phyloP scores from a whole-genome alignment of 257 asterid genomes.

The Lantana camara region DNA sequence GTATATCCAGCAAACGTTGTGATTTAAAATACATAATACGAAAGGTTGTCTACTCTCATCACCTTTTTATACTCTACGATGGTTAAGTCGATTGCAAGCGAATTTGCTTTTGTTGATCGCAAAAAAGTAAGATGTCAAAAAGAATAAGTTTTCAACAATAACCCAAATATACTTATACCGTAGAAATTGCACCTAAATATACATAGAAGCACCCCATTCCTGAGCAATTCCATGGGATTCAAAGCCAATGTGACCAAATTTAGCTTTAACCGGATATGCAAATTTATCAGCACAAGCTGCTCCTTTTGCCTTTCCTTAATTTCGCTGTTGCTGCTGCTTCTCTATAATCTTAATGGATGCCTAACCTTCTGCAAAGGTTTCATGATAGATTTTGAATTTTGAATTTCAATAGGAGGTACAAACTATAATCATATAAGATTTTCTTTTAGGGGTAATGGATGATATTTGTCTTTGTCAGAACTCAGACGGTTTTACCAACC shows the following conservation, averaged over 20 bases:
- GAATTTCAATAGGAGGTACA: too few species aligned
- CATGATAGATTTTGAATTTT: not conserved
- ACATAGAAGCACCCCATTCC: not conserved
- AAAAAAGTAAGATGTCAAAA: slow-evolving; percentile 17
- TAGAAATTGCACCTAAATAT: not conserved
- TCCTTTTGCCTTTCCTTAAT: not conserved
- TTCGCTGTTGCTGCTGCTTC: not conserved
- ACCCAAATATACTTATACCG: not conserved
- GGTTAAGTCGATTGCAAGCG: too few species aligned
- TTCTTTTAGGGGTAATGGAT: too few species aligned
- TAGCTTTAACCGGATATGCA: slow-evolving; percentile 3
- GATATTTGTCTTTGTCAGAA: too few species aligned
- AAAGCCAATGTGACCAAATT: not conserved
- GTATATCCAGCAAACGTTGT: too few species aligned
- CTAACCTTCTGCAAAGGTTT: slow-evolving; percentile 40
- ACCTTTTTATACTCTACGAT: too few species aligned
- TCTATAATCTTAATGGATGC: slow-evolving; percentile 29
- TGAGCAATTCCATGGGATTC: not conserved
- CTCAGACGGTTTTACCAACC: too few species aligned
- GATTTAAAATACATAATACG: too few species aligned
- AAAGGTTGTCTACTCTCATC: too few species aligned
- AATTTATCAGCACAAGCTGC: not conserved
- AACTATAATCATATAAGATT: too few species aligned
- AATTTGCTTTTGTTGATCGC: slow-evolving; percentile 8
- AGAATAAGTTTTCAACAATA: not conserved